phyloP scores from a whole-genome alignment of 2,329 filamentous ascomycete genomes.

The Albifimbria verrucaria region DNA sequence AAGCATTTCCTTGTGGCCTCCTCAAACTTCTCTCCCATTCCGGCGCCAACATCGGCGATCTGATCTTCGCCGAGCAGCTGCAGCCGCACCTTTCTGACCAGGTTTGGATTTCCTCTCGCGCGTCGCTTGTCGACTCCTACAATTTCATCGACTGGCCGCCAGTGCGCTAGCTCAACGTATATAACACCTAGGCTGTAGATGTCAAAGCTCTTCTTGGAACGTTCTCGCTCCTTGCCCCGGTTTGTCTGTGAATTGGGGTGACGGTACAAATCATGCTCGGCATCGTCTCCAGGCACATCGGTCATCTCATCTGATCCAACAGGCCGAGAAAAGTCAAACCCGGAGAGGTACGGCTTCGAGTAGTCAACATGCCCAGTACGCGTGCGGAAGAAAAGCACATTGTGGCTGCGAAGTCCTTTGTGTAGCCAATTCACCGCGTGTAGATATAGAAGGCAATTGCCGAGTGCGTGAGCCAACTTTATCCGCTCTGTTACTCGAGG shows the following conservation, averaged over 20 bases:
- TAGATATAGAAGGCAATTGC: conserved; percentile 51
- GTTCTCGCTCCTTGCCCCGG: conserved; percentile 23
- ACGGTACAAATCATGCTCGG: conserved; percentile 46
- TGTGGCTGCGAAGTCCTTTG: conserved; percentile 53
- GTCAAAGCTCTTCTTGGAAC: conserved; percentile 48
- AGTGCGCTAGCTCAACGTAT: conserved; percentile 51
- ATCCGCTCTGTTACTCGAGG: conserved; percentile 51
- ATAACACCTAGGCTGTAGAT: conserved; percentile 51
- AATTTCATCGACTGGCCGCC: conserved; percentile 43
- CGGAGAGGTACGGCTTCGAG: conserved; percentile 41
- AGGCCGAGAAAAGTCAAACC: conserved; percentile 54
- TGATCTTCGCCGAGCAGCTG: conserved; percentile 25
- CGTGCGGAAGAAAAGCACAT: conserved; percentile 48
- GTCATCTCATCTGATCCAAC: conserved; percentile 47
- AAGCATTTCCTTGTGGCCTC: conserved; percentile 34
- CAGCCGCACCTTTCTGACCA: conserved; percentile 31
- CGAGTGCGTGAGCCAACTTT: conserved; percentile 46
- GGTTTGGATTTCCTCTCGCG: conserved; percentile 31
- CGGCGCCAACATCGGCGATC: conserved; percentile 30
- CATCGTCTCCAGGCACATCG: conserved; percentile 42
- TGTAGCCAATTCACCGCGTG: conserved; percentile 57
- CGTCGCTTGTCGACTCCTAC: conserved; percentile 34
- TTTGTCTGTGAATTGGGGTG: conserved; percentile 41
- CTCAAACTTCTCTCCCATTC: conserved; percentile 38
- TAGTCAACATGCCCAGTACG: conserved; percentile 30